A percentile compares a stretch with the other conserved stretches of the same genome.
Conservation (phyloP, 805 yeast genomes). For the Lipomyces starkeyi region DNA sequence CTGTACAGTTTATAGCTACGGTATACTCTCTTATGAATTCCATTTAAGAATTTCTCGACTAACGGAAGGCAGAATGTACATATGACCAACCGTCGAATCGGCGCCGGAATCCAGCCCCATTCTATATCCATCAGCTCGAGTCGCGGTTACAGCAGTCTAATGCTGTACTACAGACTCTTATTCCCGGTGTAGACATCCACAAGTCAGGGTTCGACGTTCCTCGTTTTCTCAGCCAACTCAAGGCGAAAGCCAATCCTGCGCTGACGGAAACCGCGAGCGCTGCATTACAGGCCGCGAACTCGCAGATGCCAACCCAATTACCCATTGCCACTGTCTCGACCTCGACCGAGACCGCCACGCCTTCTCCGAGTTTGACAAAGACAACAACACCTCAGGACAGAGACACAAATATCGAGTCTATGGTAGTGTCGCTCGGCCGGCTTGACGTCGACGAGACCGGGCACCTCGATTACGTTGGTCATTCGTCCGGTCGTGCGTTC, state of each 20-base stretch:
- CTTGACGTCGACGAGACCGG: constrained; percentile 41
- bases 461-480: constrained; percentile 40
- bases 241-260: constrained; percentile 5
- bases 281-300: constrained; percentile 18
- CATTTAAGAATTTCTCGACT: neutral
- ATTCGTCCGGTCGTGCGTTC: constrained; percentile 39
- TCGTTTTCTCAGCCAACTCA: constrained; percentile 38
- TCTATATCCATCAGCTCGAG: constrained; percentile 47
- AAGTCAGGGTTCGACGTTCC: constrained; percentile 44
- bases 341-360: neutral
- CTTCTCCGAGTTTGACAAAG: constrained; percentile 7
- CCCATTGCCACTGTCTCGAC: neutral
- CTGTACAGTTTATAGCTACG: constrained; percentile 85
- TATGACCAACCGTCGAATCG: constrained; percentile 77
- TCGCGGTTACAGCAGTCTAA: constrained; percentile 48
- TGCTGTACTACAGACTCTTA: constrained; percentile 45
- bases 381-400: constrained; percentile 5
- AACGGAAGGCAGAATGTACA: constrained; percentile 57
- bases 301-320: neutral
- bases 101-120: constrained; percentile 48
- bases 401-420: constrained; percentile 40
- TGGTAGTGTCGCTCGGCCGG: constrained; percentile 41
- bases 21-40: constrained; percentile 18
- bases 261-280: constrained; percentile 22
- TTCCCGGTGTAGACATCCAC: constrained; percentile 52